Percentiles rank a stretch among this genome's conserved stretches.
Conservation (phyloP, 1,139 yeast genomes). For the Taphrina betulina region DNA sequence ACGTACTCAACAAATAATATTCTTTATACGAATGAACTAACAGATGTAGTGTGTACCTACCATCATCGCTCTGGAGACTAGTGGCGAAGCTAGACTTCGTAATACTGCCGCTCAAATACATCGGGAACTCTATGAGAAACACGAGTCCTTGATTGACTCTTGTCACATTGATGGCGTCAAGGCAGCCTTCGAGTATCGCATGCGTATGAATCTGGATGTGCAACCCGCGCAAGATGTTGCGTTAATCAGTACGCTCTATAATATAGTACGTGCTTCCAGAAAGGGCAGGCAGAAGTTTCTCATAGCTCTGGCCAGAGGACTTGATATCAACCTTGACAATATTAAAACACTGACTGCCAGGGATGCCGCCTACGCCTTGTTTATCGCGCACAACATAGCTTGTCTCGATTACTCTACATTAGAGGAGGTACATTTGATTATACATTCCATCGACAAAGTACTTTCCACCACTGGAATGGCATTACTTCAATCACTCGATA, state of each 20-base stretch:
- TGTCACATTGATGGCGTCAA: constrained; percentile 65
- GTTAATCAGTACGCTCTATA: constrained; percentile 44
- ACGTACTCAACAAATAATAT: constrained; percentile 14
- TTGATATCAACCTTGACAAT: constrained; percentile 43
- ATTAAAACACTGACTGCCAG: constrained; percentile 33
- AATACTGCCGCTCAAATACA: constrained; percentile 57
- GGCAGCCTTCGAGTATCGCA: constrained; percentile 53
- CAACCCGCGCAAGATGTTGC: constrained; percentile 1
- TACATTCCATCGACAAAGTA: constrained; percentile 42
- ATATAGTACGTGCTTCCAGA: constrained; percentile 50
- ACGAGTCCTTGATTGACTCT: constrained; percentile 68
- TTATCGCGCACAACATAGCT: constrained; percentile 48
- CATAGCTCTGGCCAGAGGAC: constrained; percentile 44
- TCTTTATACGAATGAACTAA: constrained; percentile 13
- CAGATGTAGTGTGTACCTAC: constrained; percentile 57
- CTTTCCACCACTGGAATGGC: constrained; percentile 48
- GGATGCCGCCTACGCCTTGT: constrained; percentile 35
- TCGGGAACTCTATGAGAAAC: constrained; percentile 57
- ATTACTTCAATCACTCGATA: constrained; percentile 40
- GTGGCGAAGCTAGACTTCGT: constrained; percentile 50
- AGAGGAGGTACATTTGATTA: constrained; percentile 49
- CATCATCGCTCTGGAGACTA: constrained; percentile 65
- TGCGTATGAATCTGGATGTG: constrained; percentile 37
- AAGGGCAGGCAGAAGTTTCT: constrained; percentile 54
- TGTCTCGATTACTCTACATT: constrained; percentile 46